A percentile compares a stretch with the other conserved stretches of the same genome.
phyloP scores from a whole-genome alignment of 139 green algal species.

The Ettlia oleoabundans region DNA sequence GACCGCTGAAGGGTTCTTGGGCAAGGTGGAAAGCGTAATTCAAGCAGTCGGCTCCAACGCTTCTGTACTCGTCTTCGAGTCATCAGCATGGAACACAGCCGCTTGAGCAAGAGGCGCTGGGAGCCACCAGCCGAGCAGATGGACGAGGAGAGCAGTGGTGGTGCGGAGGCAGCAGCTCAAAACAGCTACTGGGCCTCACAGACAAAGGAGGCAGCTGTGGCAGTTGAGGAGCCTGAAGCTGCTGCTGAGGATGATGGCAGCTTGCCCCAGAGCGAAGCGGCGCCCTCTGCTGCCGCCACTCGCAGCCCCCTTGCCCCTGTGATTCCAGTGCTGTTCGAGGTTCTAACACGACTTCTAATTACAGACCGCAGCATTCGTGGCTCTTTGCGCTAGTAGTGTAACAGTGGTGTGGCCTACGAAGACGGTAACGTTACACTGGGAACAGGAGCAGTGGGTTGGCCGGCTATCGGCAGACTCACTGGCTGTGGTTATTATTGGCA shows the following conservation, averaged over 20 bases:
- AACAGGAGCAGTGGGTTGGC: too few relatives aligned
- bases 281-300: background rate
- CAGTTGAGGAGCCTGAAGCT: background rate
- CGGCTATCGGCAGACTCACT: too few relatives aligned
- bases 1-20: too few relatives aligned
- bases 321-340: background rate
- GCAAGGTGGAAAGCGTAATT: too few relatives aligned
- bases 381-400: background rate
- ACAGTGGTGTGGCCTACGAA: background rate
- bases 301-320: background rate
- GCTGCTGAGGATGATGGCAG: background rate
- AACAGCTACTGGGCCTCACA: background rate
- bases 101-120: background rate
- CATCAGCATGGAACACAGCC: too few relatives aligned
- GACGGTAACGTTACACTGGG: background rate
- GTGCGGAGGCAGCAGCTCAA: background rate
- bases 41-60: too few relatives aligned
- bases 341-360: slow-evolving; percentile 19
- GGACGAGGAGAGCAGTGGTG: background rate
- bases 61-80: too few relatives aligned
- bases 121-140: background rate
- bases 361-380: slow-evolving; percentile 9
- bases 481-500: too few relatives aligned
- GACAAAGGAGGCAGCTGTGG: background rate
- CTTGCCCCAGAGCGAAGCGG: background rate